phyloP scores from a whole-genome alignment of 2,329 filamentous ascomycete genomes.

The Calonectria leucothoes region DNA sequence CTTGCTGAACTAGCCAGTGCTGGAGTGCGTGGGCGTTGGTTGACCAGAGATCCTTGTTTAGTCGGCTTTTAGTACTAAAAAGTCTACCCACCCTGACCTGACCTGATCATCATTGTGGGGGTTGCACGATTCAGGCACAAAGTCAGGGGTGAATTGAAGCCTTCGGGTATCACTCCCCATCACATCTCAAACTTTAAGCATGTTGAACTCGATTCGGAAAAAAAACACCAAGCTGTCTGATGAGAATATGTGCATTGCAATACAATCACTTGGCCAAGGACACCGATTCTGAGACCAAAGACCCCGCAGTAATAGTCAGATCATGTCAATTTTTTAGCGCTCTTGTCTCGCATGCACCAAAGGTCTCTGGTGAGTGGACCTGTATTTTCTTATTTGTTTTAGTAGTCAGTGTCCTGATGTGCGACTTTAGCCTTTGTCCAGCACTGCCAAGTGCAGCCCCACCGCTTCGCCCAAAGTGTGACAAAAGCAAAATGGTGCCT shows the following conservation, averaged over 20 bases:
- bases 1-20: slow-evolving; percentile 1
- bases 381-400: neutral
- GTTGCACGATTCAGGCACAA: neutral
- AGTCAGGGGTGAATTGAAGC: neutral
- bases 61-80: neutral
- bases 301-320: neutral
- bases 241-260: no score
- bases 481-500: neutral
- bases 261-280: neutral
- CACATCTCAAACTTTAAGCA: neutral
- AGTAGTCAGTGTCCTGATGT: neutral
- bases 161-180: neutral
- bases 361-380: neutral
- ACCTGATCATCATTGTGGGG: neutral
- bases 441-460: neutral
- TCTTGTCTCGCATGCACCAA: neutral
- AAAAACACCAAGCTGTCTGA: no score
- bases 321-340: neutral
- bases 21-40: neutral
- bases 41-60: neutral
- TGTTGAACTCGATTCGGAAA: neutral
- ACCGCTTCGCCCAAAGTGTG: no score
- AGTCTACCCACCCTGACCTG: no score
- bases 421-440: neutral
- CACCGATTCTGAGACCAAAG: neutral